Evolutionary conservation across 1,284 basidiomycete genomes (phyloP).

Genomic region (Fistulinella cinereoalba): DNA sequence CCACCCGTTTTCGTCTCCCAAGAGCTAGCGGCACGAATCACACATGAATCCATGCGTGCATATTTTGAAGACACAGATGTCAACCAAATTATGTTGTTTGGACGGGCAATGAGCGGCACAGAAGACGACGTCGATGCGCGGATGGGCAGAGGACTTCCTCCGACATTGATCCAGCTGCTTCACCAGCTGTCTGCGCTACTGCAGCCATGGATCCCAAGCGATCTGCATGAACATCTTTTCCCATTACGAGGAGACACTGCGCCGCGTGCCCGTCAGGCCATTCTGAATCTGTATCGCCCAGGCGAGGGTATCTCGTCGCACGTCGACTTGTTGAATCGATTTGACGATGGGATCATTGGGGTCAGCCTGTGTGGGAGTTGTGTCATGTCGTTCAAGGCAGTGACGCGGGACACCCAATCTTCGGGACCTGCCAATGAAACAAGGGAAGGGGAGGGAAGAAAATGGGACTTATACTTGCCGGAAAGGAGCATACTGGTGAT

Average conservation of each 20-base stretch:
- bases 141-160: slow-evolving; percentile 47
- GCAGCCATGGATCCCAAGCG: slow-evolving; percentile 43
- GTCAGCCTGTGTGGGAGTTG: slow-evolving; percentile 71
- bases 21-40: slow-evolving; percentile 49
- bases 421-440: slow-evolving; percentile 4
- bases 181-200: slow-evolving; percentile 47
- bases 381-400: slow-evolving; percentile 64
- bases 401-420: slow-evolving; percentile 15
- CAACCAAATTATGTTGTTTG: slow-evolving; percentile 81
- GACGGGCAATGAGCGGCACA: slow-evolving; percentile 37
- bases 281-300: slow-evolving; percentile 74
- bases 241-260: slow-evolving; percentile 36
- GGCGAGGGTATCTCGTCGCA: slow-evolving; percentile 81
- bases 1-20: slow-evolving; percentile 49
- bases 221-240: slow-evolving; percentile 54
- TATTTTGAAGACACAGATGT: slow-evolving; percentile 53
- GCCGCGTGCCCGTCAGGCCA: slow-evolving; percentile 64
- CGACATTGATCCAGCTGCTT: slow-evolving; percentile 54
- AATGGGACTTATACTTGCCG: slow-evolving; percentile 58
- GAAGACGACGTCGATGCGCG: slow-evolving; percentile 16
- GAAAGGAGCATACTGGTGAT: slow-evolving; percentile 67
- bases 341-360: slow-evolving; percentile 78
- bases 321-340: slow-evolving; percentile 72
- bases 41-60: slow-evolving; percentile 50
- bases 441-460: slow-evolving; percentile 5